Evolutionary conservation across 140 eudicot genomes (phyloP).

Genomic region (Ambrosia hybrid): DNA sequence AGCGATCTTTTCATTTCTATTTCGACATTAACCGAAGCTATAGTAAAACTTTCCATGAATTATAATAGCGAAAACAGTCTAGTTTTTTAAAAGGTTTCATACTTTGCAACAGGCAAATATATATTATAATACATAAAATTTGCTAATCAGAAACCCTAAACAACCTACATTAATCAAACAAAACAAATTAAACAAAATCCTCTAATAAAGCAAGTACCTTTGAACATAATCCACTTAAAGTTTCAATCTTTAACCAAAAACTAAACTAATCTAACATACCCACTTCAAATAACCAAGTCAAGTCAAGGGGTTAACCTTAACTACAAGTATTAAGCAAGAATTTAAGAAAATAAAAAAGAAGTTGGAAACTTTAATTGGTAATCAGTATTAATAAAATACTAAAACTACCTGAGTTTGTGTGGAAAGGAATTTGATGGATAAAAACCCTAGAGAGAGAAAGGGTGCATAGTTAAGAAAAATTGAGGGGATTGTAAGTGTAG

Average conservation of each 20-base stretch:
- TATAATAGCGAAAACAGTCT: conserved; percentile 5
- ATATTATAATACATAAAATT: neutral
- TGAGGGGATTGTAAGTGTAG: conserved; percentile 6
- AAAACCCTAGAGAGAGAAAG: conserved; percentile 36
- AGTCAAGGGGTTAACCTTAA: conserved; percentile 8
- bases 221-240: neutral
- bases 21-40: conserved; percentile 1
- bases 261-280: neutral
- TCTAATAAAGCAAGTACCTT: neutral
- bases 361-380: conserved; percentile 2
- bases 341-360: conserved; percentile 2
- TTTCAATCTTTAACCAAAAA: neutral
- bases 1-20: neutral
- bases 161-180: conserved; percentile 21
- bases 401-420: conserved; percentile 16
- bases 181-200: neutral
- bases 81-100: neutral
- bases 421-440: conserved; percentile 17
- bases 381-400: neutral
- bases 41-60: neutral
- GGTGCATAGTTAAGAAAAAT: conserved; percentile 5
- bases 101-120: neutral
- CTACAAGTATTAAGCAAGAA: neutral
- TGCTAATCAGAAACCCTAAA: conserved; percentile 29
- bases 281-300: conserved; percentile 16